phyloP scores from a whole-genome alignment of 2,329 filamentous ascomycete species.

The Phoma herbarum region DNA sequence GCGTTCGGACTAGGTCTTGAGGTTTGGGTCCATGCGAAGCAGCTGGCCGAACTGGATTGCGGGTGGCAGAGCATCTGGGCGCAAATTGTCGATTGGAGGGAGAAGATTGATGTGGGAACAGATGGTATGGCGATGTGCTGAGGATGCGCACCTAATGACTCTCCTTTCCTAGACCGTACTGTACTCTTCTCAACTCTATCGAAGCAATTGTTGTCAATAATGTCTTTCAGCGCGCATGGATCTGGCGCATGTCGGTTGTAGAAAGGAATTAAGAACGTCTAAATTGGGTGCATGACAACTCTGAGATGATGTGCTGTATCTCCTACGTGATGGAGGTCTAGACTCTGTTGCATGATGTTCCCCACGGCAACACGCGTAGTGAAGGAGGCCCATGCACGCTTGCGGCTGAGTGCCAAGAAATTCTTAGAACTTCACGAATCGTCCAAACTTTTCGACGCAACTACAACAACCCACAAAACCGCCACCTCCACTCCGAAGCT shows the following conservation, averaged over 20 bases:
- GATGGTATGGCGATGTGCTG: constrained; percentile 39
- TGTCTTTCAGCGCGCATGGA: constrained; percentile 23
- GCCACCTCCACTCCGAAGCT: constrained; percentile 7
- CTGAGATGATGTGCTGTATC: constrained; percentile 3
- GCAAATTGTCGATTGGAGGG: constrained; percentile 29
- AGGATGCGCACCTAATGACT: constrained; percentile 34
- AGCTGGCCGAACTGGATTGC: constrained; percentile 27
- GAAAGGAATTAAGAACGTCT: constrained; percentile 32
- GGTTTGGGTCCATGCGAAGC: constrained; percentile 39
- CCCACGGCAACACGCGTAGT: constrained; percentile 7
- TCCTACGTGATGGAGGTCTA: constrained; percentile 11
- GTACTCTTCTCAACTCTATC: constrained; percentile 16
- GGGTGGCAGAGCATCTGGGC: constrained; percentile 26
- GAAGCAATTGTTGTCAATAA: constrained; percentile 7
- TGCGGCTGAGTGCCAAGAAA: not conserved
- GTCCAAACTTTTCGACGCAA: not conserved
- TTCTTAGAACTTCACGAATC: too few relatives aligned
- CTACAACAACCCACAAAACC: constrained; percentile 25
- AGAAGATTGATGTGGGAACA: constrained; percentile 41
- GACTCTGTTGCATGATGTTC: constrained; percentile 1
- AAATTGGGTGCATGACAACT: constrained; percentile 27
- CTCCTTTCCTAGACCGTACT: constrained; percentile 20
- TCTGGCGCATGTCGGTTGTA: constrained; percentile 30
- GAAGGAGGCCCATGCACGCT: constrained; percentile 7
- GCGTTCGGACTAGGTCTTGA: constrained; percentile 38